Conservation (phyloP, 352 stramenopile species). For the Globisporangium alternatum region DNA sequence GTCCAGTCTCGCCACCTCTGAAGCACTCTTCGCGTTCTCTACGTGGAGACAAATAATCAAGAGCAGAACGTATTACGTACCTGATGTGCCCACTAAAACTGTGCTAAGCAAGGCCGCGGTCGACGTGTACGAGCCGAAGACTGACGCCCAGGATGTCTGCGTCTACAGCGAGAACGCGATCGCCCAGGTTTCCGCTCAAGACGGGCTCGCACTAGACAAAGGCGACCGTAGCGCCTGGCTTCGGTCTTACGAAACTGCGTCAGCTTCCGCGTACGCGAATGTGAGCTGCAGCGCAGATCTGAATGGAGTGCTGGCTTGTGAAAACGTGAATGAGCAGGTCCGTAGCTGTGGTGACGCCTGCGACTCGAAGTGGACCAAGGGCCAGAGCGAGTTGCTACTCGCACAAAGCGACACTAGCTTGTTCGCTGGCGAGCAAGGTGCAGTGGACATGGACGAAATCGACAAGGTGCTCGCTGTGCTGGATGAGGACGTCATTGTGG, state of each 20-base stretch:
- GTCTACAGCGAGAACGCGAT: neutral
- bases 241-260: neutral
- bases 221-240: neutral
- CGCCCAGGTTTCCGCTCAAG: neutral
- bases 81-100: no score
- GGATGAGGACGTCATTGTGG: neutral
- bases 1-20: neutral
- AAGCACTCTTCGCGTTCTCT: neutral
- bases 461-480: neutral
- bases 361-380: neutral
- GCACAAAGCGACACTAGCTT: neutral
- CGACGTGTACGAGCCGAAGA: neutral
- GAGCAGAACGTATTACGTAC: no score
- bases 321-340: neutral
- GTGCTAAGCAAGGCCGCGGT: neutral
- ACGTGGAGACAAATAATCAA: neutral
- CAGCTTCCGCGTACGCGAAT: neutral
- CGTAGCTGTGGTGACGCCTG: neutral
- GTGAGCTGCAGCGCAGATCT: neutral
- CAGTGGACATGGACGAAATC: neutral
- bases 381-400: neutral
- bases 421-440: neutral
- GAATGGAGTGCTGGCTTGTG: neutral
- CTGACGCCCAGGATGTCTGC: neutral
- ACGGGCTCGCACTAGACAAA: neutral